Percentiles rank a stretch among this genome's conserved stretches.
Evolutionary conservation across 345 rosid genomes (phyloP).

Genomic region (Gossypium mustelinum): DNA sequence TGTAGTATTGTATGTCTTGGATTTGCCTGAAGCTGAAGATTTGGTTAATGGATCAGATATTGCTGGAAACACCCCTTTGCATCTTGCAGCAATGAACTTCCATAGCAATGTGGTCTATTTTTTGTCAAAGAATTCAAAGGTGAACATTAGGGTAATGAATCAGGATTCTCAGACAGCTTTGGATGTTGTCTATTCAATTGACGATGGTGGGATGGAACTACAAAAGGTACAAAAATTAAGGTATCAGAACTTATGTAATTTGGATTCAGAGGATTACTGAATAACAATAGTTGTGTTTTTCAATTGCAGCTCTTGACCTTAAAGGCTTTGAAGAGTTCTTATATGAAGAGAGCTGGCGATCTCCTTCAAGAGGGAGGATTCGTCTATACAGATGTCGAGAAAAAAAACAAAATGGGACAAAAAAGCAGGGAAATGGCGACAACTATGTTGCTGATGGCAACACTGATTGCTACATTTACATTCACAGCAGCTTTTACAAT

Average conservation of each 20-base stretch:
- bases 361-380: neutral
- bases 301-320: slow-evolving; percentile 13
- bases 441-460: slow-evolving; percentile 9
- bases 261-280: too few relatives aligned
- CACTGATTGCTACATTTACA: slow-evolving; percentile 22
- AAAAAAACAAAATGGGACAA: neutral
- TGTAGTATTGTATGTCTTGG: neutral
- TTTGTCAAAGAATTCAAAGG: neutral
- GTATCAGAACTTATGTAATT: too few relatives aligned
- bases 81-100: slow-evolving; percentile 8
- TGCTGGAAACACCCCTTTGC: slow-evolving; percentile 6
- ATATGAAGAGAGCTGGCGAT: neutral
- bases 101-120: neutral
- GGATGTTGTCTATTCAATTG: neutral
- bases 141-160: slow-evolving; percentile 3
- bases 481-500: slow-evolving; percentile 19
- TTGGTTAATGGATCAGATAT: slow-evolving; percentile 4
- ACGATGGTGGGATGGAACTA: slow-evolving; percentile 9
- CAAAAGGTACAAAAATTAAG: slow-evolving; percentile 1
- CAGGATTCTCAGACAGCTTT: neutral
- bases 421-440: slow-evolving; percentile 11
- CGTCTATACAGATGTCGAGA: neutral
- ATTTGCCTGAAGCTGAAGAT: slow-evolving; percentile 8
- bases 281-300: neutral
- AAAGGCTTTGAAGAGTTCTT: slow-evolving; percentile 6